A percentile compares a stretch with the other conserved stretches of the same genome.
phyloP scores from a whole-genome alignment of 768 basidiomycete genomes.

The Tricholoma furcatifolium region DNA sequence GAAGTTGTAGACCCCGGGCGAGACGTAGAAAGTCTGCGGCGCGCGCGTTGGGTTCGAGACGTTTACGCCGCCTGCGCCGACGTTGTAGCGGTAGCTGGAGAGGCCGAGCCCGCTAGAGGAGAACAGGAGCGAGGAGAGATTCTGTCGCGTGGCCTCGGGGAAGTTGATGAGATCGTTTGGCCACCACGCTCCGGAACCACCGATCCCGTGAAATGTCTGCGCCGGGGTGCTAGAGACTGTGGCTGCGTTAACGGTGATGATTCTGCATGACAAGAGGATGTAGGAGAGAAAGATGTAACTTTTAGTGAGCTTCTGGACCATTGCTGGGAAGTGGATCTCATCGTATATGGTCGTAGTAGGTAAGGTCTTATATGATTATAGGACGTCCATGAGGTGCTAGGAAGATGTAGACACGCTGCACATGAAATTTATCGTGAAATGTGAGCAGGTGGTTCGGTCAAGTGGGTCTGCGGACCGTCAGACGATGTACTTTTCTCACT shows the following conservation, averaged over 20 bases:
- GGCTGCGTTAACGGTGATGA: slow-evolving; percentile 14
- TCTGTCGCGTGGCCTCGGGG: slow-evolving; percentile 37
- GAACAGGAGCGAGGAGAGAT: slow-evolving; percentile 40
- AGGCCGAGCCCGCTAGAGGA: slow-evolving; percentile 36
- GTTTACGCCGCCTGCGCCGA: slow-evolving; percentile 41
- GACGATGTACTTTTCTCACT: neutral
- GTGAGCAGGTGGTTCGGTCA: slow-evolving; percentile 13
- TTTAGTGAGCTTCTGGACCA: neutral
- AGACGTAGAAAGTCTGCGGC: slow-evolving; percentile 36
- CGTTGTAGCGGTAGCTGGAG: slow-evolving; percentile 41
- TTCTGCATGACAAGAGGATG: neutral
- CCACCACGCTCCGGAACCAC: slow-evolving; percentile 49
- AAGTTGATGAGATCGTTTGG: slow-evolving; percentile 40
- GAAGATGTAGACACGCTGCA: neutral
- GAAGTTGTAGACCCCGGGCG: slow-evolving; percentile 38
- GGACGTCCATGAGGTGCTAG: neutral
- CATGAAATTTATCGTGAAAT: slow-evolving; percentile 1
- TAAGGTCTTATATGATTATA: neutral
- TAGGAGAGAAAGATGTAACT: neutral
- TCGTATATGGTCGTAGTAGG: neutral
- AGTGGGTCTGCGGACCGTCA: slow-evolving; percentile 14
- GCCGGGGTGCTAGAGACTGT: slow-evolving; percentile 27
- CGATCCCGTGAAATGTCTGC: slow-evolving; percentile 38
- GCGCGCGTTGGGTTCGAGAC: slow-evolving; percentile 38
- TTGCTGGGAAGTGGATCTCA: neutral